Percentiles rank a stretch among this genome's conserved stretches.
Conservation (phyloP, 1,284 basidiomycete genomes). For the Farysia itapuensis region DNA sequence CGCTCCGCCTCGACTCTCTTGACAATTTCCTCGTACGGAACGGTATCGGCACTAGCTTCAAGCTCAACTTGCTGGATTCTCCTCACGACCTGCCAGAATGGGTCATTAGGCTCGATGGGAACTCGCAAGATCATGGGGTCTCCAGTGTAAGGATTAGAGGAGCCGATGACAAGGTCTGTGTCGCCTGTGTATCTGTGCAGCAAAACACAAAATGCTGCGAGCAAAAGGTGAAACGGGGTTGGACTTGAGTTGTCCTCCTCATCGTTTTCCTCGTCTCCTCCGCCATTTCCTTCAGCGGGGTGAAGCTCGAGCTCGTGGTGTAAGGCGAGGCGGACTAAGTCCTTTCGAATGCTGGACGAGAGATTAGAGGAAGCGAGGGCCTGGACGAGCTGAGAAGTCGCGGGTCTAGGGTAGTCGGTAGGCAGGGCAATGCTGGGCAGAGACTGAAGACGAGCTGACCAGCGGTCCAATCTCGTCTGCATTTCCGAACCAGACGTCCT, state of each 20-base stretch:
- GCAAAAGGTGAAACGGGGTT: slow-evolving; percentile 85
- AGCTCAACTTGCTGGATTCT: slow-evolving; percentile 79
- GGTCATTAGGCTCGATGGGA: slow-evolving; percentile 80
- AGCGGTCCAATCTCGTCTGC: slow-evolving; percentile 43
- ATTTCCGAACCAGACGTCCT: no score
- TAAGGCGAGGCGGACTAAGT: slow-evolving; percentile 64
- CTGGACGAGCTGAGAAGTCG: slow-evolving; percentile 58
- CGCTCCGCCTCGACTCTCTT: slow-evolving; percentile 60
- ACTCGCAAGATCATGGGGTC: slow-evolving; percentile 84
- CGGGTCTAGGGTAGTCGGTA: slow-evolving; percentile 90
- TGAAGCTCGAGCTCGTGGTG: slow-evolving; percentile 72
- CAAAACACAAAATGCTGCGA: slow-evolving; percentile 86
- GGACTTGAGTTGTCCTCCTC: slow-evolving; percentile 61
- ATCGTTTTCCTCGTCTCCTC: slow-evolving; percentile 23
- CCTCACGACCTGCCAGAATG: slow-evolving; percentile 88
- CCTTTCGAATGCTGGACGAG: slow-evolving; percentile 33
- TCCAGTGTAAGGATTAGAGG: slow-evolving; percentile 71
- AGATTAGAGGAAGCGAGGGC: slow-evolving; percentile 50
- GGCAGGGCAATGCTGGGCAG: slow-evolving; percentile 89
- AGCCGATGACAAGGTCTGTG: slow-evolving; percentile 88
- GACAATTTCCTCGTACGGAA: slow-evolving; percentile 81
- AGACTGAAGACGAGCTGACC: slow-evolving; percentile 62
- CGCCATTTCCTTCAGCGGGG: slow-evolving; percentile 63
- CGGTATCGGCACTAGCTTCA: slow-evolving; percentile 78
- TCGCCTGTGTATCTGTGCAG: slow-evolving; percentile 95